These are phyloP conservation scores for Trypanosoma cruzi DNA, from an alignment of 208 protist genomes.

Conservation along the genomic window DNA sequence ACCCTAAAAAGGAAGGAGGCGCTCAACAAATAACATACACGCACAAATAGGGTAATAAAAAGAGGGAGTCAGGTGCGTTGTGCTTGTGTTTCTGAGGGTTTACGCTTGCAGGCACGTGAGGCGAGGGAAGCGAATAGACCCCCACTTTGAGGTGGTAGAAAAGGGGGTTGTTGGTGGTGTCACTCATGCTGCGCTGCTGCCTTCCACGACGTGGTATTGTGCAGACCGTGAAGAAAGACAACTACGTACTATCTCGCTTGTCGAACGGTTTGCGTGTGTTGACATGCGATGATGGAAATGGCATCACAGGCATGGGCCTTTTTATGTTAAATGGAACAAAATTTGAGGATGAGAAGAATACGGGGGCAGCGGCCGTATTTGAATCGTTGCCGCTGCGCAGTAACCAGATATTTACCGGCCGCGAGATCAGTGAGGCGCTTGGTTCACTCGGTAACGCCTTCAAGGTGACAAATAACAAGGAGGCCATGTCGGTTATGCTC, in stretches of 20 bases:
- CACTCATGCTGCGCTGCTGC: conserved; percentile 50
- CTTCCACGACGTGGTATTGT: conserved; percentile 45
- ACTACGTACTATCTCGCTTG: conserved; percentile 74
- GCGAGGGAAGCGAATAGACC: not conserved
- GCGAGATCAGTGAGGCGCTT: conserved; percentile 65
- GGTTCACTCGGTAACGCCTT: conserved; percentile 80
- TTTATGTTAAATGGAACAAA: conserved; percentile 84
- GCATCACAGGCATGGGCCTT: conserved; percentile 86
- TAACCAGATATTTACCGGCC: conserved; percentile 52
- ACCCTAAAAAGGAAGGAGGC: too few species aligned
- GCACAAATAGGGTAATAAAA: not conserved
- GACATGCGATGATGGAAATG: conserved; percentile 81
- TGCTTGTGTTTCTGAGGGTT: not conserved
- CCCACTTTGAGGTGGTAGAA: too few species aligned
- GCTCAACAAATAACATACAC: conserved; percentile 1
- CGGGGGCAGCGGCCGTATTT: conserved; percentile 72
- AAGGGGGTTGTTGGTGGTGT: too few species aligned
- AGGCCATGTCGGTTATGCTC: conserved; percentile 78
- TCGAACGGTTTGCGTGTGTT: conserved; percentile 82
- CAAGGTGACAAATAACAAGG: conserved; percentile 86
- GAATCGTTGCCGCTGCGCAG: conserved; percentile 76
- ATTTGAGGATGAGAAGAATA: conserved; percentile 69
- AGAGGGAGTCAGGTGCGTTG: not conserved
- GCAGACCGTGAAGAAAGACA: conserved; percentile 56
- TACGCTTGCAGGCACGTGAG: not conserved